Conservation (phyloP, 768 basidiomycete genomes). For the Cystofilobasidium ferigula region DNA sequence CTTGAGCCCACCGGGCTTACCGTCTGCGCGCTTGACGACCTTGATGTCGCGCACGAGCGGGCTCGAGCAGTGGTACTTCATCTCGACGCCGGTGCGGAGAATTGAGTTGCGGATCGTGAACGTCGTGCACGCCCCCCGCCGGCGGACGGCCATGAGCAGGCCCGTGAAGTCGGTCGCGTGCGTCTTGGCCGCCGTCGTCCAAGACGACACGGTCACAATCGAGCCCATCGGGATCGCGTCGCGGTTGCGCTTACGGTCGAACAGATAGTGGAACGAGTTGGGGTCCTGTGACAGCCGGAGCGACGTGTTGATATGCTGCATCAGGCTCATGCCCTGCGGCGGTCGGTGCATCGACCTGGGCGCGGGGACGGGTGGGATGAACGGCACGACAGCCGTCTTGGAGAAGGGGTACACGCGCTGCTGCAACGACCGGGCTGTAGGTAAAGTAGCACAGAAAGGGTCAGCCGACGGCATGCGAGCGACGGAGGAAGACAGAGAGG, state of each 20-base stretch:
- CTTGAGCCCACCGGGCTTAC: slow-evolving; percentile 14
- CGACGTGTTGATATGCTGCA: slow-evolving; percentile 58
- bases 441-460: neutral
- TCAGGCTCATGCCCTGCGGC: slow-evolving; percentile 61
- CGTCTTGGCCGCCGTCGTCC: slow-evolving; percentile 61
- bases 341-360: slow-evolving; percentile 35
- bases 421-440: slow-evolving; percentile 17
- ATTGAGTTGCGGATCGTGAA: slow-evolving; percentile 82
- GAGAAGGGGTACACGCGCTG: slow-evolving; percentile 56
- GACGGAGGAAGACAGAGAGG: neutral
- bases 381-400: slow-evolving; percentile 48
- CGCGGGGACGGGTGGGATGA: slow-evolving; percentile 38
- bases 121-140: slow-evolving; percentile 71
- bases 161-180: slow-evolving; percentile 59
- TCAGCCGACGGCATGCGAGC: neutral
- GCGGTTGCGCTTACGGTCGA: slow-evolving; percentile 53
- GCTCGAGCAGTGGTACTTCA: slow-evolving; percentile 75
- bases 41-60: slow-evolving; percentile 81
- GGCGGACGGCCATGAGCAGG: slow-evolving; percentile 66
- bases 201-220: slow-evolving; percentile 59
- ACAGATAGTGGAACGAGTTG: slow-evolving; percentile 55
- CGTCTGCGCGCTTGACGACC: slow-evolving; percentile 38
- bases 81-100: slow-evolving; percentile 82
- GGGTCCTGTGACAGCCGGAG: slow-evolving; percentile 56
- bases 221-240: slow-evolving; percentile 67